A percentile compares a stretch with the other conserved stretches of the same genome.
These are phyloP conservation scores for Aspergillus sojae DNA, from an alignment of 2,329 filamentous ascomycete species.

Conservation along the genomic window DNA sequence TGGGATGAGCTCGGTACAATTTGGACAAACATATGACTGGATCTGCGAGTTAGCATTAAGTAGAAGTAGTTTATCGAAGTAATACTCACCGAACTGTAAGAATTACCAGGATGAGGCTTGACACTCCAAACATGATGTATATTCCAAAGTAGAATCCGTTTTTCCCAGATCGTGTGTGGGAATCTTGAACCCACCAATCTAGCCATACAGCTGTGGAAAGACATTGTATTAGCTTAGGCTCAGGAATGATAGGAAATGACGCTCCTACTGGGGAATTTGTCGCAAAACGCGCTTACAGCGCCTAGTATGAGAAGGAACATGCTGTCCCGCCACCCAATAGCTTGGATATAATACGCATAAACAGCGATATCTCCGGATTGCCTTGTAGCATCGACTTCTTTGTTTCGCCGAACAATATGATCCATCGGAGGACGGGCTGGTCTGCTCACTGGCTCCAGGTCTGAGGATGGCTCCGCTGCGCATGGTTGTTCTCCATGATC, in stretches of 20 bases:
- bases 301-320: not conserved
- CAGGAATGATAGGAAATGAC: not conserved
- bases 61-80: too few species aligned
- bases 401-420: not conserved
- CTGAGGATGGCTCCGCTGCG: not conserved
- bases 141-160: not conserved
- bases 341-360: not conserved
- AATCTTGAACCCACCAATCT: not conserved
- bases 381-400: not conserved
- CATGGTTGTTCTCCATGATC: not conserved
- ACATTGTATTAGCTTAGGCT: not conserved
- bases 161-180: not conserved
- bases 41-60: not conserved
- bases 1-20: not conserved
- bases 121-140: not conserved
- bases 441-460: not conserved
- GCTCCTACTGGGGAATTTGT: not conserved
- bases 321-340: not conserved
- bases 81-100: not conserved
- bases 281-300: not conserved
- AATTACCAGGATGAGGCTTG: not conserved
- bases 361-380: not conserved
- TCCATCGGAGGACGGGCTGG: not conserved
- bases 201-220: not conserved
- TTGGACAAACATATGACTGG: not conserved